Evolutionary conservation across 2,329 filamentous ascomycete species (phyloP).

Genomic region (Furcasterigmium furcatum): DNA sequence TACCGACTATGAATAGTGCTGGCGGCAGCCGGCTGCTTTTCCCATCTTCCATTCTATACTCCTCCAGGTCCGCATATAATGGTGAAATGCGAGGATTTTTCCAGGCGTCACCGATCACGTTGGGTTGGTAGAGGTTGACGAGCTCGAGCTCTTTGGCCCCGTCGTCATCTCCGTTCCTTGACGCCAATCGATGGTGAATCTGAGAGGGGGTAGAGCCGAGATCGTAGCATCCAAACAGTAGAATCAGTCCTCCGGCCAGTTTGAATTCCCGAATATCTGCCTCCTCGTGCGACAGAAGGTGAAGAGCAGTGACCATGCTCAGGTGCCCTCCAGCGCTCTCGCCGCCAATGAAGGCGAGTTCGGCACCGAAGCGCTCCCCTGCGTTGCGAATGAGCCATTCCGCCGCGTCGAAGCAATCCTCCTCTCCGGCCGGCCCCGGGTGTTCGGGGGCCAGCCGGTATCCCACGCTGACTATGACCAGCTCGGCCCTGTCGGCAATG

Average conservation of each 20-base stretch:
- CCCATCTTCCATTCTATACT: slow-evolving; percentile 3
- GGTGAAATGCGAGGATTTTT: slow-evolving; percentile 1
- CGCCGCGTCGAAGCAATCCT: slow-evolving; percentile 7
- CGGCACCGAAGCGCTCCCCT: neutral
- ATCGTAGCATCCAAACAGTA: neutral
- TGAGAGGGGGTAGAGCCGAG: neutral
- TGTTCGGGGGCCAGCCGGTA: slow-evolving; percentile 7
- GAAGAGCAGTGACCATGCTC: neutral
- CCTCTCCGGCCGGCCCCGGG: slow-evolving; percentile 1
- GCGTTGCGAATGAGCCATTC: slow-evolving; percentile 5
- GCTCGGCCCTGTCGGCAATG: neutral
- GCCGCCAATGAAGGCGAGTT: neutral
- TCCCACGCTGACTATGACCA: slow-evolving; percentile 1
- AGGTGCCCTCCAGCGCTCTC: slow-evolving; percentile 1
- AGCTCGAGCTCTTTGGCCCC: neutral
- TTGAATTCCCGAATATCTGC: neutral
- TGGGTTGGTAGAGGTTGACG: neutral
- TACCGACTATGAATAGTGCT: slow-evolving; percentile 12
- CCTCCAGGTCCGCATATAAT: slow-evolving; percentile 5
- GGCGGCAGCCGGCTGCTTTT: slow-evolving; percentile 4
- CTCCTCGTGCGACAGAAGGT: neutral
- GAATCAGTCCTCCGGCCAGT: neutral
- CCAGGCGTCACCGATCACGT: neutral
- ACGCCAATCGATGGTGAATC: neutral
- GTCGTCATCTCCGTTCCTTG: neutral